Percentiles rank a stretch among this genome's conserved stretches.
These are phyloP conservation scores for Pleurotus cornucopiae DNA, from an alignment of 768 basidiomycete genomes.

Conservation along the genomic window DNA sequence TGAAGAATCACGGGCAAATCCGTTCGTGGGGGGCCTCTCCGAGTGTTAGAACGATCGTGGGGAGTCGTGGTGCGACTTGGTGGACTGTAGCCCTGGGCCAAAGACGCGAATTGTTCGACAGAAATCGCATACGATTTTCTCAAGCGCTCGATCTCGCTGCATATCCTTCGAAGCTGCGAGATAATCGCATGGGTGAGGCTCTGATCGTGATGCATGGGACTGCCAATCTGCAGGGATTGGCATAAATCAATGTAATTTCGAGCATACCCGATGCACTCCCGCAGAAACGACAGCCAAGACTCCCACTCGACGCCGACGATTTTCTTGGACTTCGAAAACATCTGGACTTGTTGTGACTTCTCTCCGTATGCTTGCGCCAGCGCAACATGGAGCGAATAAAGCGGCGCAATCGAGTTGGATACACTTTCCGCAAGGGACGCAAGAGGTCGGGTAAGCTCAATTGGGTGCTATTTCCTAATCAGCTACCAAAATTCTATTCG, in stretches of 20 bases:
- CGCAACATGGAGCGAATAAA: neutral
- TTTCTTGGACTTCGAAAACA: neutral
- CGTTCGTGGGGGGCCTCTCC: neutral
- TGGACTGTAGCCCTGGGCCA: no score
- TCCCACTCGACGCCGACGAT: neutral
- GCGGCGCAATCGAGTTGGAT: neutral
- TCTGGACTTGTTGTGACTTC: neutral
- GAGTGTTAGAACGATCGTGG: no score
- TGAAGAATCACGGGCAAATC: neutral
- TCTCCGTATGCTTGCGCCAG: neutral
- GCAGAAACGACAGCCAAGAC: neutral
- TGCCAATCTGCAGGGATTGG: neutral
- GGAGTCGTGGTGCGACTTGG: no score
- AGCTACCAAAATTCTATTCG: no score
- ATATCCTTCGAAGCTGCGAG: neutral
- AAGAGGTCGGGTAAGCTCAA: neutral
- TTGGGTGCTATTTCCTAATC: neutral
- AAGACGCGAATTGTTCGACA: neutral
- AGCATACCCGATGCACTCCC: neutral
- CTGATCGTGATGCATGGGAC: neutral
- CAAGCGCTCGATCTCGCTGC: neutral
- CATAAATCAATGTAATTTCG: neutral
- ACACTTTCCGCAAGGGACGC: neutral
- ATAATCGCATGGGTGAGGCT: neutral
- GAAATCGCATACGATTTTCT: neutral